Percentiles rank a stretch among this genome's conserved stretches.
These are phyloP conservation scores for Pelargonium nanum DNA, from an alignment of 345 rosid genomes.

Conservation along the genomic window DNA sequence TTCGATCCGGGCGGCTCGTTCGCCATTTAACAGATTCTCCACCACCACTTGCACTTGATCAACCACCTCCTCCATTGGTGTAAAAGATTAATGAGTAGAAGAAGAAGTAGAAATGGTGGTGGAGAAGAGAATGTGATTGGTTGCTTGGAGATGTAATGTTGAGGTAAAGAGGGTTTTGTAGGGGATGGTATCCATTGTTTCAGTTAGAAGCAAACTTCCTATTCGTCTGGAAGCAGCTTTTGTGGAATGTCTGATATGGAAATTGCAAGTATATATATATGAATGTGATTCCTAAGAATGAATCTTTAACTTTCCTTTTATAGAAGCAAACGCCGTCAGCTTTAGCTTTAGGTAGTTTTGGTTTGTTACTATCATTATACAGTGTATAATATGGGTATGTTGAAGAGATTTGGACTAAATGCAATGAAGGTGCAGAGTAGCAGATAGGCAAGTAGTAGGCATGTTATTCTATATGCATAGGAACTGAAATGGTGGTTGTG, in stretches of 20 bases:
- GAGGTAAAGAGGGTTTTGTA: slow-evolving; percentile 30
- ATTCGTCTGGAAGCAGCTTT: not conserved
- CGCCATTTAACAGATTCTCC: slow-evolving; percentile 44
- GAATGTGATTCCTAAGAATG: slow-evolving; percentile 28
- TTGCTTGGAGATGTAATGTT: slow-evolving; percentile 48
- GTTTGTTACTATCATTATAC: not conserved
- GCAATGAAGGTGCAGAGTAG: too few relatives aligned
- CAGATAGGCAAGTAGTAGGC: too few relatives aligned
- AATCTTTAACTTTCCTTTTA: slow-evolving; percentile 47
- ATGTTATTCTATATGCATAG: too few relatives aligned
- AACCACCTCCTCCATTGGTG: slow-evolving; percentile 48
- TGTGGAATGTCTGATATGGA: not conserved
- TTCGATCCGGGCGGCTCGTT: slow-evolving; percentile 40
- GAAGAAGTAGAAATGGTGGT: slow-evolving; percentile 1
- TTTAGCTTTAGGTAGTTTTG: not conserved
- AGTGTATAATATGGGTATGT: not conserved
- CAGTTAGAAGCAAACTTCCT: not conserved
- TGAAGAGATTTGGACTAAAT: not conserved
- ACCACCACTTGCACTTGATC: slow-evolving; percentile 19
- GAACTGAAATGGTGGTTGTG: too few relatives aligned
- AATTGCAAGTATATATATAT: not conserved
- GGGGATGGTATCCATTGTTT: slow-evolving; percentile 65
- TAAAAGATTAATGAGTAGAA: not conserved
- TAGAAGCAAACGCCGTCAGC: slow-evolving; percentile 25
- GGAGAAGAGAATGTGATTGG: slow-evolving; percentile 16